Percentiles rank a stretch among this genome's conserved stretches.
Conservation (phyloP, 305 asterid species). For the Coffea humblotiana region DNA sequence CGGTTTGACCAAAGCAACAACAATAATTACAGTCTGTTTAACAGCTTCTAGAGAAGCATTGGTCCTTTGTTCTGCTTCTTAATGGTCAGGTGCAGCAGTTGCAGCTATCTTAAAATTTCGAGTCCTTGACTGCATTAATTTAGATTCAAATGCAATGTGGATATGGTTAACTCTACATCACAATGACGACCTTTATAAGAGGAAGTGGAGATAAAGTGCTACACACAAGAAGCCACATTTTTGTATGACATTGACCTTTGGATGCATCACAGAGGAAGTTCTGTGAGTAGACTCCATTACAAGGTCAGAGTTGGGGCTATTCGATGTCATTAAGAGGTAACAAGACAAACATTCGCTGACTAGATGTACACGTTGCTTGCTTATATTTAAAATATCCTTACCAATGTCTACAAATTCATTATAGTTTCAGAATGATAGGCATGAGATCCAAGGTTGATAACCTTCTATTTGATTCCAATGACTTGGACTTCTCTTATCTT, state of each 20-base stretch:
- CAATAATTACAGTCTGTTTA: too few relatives aligned
- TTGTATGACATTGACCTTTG: constrained; percentile 25
- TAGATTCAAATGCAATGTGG: not conserved
- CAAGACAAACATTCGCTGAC: constrained; percentile 30
- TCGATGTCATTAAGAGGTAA: constrained; percentile 21
- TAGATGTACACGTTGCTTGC: constrained; percentile 32
- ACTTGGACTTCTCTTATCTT: constrained; percentile 20
- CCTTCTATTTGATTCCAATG: constrained; percentile 12
- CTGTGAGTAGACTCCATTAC: not conserved
- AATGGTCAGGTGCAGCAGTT: not conserved
- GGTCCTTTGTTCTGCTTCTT: not conserved
- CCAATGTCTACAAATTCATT: not conserved
- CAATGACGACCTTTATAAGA: not conserved
- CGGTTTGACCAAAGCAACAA: too few relatives aligned
- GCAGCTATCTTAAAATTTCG: not conserved
- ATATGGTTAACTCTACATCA: not conserved
- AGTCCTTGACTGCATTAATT: not conserved
- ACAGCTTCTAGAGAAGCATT: too few relatives aligned
- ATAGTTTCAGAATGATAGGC: not conserved
- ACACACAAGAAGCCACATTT: not conserved
- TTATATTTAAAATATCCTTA: constrained; percentile 1
- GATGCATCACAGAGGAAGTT: constrained; percentile 7
- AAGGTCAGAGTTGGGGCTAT: constrained; percentile 19
- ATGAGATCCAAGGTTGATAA: constrained; percentile 15
- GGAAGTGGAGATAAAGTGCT: constrained; percentile 1